phyloP scores from a whole-genome alignment of 108 stramenopile genomes.

The Skeletonema costatum region DNA sequence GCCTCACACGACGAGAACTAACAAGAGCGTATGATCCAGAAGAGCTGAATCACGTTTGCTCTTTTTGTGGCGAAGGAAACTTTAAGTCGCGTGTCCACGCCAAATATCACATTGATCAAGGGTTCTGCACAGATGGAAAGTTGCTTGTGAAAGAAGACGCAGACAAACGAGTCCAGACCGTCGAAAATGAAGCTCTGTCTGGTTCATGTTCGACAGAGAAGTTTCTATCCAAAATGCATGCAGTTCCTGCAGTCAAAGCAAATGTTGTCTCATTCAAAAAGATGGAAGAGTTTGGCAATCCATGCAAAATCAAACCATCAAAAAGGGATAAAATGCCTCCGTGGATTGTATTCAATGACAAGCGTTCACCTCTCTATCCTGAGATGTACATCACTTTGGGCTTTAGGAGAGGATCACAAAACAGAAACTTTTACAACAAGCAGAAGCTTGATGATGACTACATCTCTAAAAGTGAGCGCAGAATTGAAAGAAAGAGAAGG shows the following conservation, averaged over 20 bases:
- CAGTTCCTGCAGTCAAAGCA: not conserved
- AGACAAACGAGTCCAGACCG: not conserved
- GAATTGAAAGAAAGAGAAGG: not conserved
- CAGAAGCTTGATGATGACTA: constrained; percentile 19
- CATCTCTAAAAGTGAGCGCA: constrained; percentile 7
- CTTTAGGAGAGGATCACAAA: constrained; percentile 43
- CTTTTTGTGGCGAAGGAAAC: constrained; percentile 46
- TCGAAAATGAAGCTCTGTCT: constrained; percentile 24
- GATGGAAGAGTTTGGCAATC: constrained; percentile 8
- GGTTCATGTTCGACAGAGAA: not conserved
- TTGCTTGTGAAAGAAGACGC: constrained; percentile 14
- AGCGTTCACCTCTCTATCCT: constrained; percentile 41
- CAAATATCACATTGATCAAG: constrained; percentile 34
- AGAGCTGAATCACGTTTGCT: constrained; percentile 35
- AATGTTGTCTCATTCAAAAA: not conserved
- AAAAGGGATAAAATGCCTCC: constrained; percentile 43
- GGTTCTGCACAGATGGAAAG: not conserved
- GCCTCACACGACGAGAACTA: constrained; percentile 28
- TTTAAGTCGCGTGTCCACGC: constrained; percentile 30
- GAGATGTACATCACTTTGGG: constrained; percentile 36
- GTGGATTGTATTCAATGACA: constrained; percentile 46
- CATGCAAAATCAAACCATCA: constrained; percentile 29
- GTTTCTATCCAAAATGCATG: constrained; percentile 17
- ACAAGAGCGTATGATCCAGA: constrained; percentile 44
- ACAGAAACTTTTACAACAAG: constrained; percentile 35